These are phyloP conservation scores for Erodium trifolium DNA, from an alignment of 441 rosid genomes.

Conservation along the genomic window DNA sequence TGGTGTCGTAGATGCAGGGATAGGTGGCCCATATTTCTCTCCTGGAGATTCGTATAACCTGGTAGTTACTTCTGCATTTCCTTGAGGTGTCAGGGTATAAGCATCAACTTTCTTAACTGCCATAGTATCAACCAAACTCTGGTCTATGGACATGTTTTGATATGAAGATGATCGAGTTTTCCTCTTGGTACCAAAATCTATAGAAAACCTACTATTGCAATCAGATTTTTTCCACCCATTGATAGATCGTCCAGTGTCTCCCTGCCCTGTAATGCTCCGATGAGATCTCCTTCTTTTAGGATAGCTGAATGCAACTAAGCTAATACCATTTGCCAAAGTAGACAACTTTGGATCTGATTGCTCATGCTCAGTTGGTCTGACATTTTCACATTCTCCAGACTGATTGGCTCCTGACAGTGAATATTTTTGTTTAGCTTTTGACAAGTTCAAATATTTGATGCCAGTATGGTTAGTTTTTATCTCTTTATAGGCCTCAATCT, in stretches of 20 bases:
- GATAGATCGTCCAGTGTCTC: not conserved
- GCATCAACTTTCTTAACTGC: not conserved
- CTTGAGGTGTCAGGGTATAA: constrained; percentile 6
- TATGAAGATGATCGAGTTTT: constrained; percentile 7
- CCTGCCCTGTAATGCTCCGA: constrained; percentile 23
- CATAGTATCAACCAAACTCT: not conserved
- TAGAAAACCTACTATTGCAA: not conserved
- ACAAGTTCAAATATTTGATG: too few species aligned
- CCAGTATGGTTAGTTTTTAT: too few species aligned
- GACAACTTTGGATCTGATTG: constrained; percentile 17
- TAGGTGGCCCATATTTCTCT: constrained; percentile 23
- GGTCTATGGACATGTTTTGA: not conserved
- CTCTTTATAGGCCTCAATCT: constrained; percentile 16
- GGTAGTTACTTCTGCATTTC: constrained; percentile 17
- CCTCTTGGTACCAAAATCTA: not conserved
- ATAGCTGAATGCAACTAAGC: constrained; percentile 21
- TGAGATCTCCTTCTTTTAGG: constrained; percentile 47
- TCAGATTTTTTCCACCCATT: not conserved
- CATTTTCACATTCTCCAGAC: not conserved
- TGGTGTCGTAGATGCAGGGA: constrained; percentile 20
- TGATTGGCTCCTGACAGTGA: not conserved
- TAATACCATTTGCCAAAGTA: constrained; percentile 17
- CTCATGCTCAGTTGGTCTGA: constrained; percentile 13
- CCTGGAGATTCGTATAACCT: constrained; percentile 19
- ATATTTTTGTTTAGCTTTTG: not conserved